phyloP scores from a whole-genome alignment of 345 rosid species.

The Bruguiera gymnorhiza region DNA sequence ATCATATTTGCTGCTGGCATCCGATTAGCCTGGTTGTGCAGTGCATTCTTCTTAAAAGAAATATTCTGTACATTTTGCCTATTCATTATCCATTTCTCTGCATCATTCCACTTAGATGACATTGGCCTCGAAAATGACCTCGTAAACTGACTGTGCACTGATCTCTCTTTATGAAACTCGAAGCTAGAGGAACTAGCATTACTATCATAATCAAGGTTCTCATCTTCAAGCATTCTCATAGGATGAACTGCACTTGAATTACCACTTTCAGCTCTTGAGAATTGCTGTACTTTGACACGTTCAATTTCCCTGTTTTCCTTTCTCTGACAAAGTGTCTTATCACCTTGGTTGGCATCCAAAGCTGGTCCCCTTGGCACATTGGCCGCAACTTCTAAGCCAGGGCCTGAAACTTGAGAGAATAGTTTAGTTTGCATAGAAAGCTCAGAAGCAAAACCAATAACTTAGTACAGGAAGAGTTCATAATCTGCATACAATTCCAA shows the following conservation, averaged over 20 bases:
- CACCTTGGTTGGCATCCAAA: conserved; percentile 24
- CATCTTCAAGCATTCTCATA: conserved; percentile 54
- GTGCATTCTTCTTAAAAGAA: conserved; percentile 42
- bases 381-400: conserved; percentile 33
- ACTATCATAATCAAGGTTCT: conserved; percentile 65
- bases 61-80: conserved; percentile 41
- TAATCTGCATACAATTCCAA: not conserved
- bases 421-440: conserved; percentile 15
- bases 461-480: not conserved
- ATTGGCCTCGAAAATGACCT: conserved; percentile 51
- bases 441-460: not conserved
- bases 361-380: conserved; percentile 29
- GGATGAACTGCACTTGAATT: conserved; percentile 51
- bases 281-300: conserved; percentile 44
- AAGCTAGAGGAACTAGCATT: conserved; percentile 78
- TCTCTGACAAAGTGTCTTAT: conserved; percentile 24
- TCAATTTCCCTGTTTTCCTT: conserved; percentile 32
- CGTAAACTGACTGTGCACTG: conserved; percentile 28
- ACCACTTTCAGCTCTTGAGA: conserved; percentile 41
- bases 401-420: conserved; percentile 33
- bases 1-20: conserved; percentile 31
- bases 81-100: conserved; percentile 74
- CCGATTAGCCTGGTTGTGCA: conserved; percentile 43
- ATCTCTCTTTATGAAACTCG: conserved; percentile 67
- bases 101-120: conserved; percentile 81